phyloP scores from a whole-genome alignment of 2,329 filamentous ascomycete genomes.

The Pseudogymnoascus sp. region DNA sequence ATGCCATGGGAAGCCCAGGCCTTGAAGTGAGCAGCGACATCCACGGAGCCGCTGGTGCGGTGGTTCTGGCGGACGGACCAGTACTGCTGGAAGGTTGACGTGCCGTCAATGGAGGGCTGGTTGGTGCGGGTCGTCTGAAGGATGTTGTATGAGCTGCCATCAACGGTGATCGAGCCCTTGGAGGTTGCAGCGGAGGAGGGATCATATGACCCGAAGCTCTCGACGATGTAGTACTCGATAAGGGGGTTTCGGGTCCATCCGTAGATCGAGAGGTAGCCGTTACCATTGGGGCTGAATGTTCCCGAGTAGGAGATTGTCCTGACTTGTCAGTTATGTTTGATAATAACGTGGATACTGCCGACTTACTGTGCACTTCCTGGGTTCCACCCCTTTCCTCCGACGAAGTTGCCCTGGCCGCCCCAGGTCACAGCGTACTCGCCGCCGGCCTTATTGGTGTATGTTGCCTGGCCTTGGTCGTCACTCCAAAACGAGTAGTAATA shows the following conservation, averaged over 20 bases:
- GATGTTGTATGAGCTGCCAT: slow-evolving; percentile 43
- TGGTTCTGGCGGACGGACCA: slow-evolving; percentile 43
- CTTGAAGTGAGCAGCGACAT: slow-evolving; percentile 42
- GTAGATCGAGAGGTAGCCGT: slow-evolving; percentile 44
- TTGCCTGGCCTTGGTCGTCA: slow-evolving; percentile 39
- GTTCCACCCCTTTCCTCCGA: slow-evolving; percentile 40
- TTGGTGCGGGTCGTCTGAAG: slow-evolving; percentile 30
- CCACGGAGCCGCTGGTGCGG: slow-evolving; percentile 42
- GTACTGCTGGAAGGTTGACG: slow-evolving; percentile 43
- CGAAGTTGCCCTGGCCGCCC: slow-evolving; percentile 37
- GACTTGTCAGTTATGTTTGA: neutral
- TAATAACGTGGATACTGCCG: neutral
- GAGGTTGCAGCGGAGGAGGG: slow-evolving; percentile 38
- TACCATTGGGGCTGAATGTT: slow-evolving; percentile 29
- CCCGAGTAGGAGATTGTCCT: slow-evolving; percentile 35
- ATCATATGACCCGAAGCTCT: slow-evolving; percentile 42
- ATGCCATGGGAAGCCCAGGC: slow-evolving; percentile 43
- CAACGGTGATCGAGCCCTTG: slow-evolving; percentile 42
- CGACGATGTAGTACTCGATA: slow-evolving; percentile 52
- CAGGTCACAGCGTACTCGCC: slow-evolving; percentile 42
- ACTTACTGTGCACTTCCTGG: slow-evolving; percentile 22
- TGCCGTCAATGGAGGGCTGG: slow-evolving; percentile 36
- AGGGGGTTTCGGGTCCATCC: slow-evolving; percentile 45
- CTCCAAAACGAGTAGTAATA: slow-evolving; percentile 37
- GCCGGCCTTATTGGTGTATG: slow-evolving; percentile 44